These are phyloP conservation scores for Talaromyces adpressus DNA, from an alignment of 495 filamentous ascomycete genomes.

Conservation along the genomic window DNA sequence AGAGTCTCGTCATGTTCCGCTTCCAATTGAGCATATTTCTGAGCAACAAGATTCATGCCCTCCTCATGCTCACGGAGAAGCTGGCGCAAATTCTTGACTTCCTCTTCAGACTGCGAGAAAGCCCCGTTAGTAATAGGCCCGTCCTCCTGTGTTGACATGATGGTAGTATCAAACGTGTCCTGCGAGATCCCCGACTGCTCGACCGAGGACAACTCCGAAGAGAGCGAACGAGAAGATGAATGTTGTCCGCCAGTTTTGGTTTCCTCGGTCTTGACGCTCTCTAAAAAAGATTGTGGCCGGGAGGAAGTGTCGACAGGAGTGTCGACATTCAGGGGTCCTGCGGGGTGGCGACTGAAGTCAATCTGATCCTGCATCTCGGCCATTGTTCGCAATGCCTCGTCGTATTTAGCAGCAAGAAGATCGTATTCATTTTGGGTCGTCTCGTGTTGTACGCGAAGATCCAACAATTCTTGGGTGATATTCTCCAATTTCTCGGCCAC, in stretches of 20 bases:
- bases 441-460: conserved; percentile 87
- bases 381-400: conserved; percentile 75
- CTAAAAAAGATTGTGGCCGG: conserved; percentile 89
- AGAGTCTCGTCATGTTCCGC: conserved; percentile 74
- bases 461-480: conserved; percentile 86
- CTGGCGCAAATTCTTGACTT: conserved; percentile 63
- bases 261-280: conserved; percentile 67
- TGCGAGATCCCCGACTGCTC: conserved; percentile 69
- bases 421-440: conserved; percentile 74
- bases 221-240: conserved; percentile 90
- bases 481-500: conserved; percentile 90
- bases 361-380: conserved; percentile 78
- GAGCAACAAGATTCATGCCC: conserved; percentile 59
- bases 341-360: conserved; percentile 71
- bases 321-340: conserved; percentile 42
- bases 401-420: conserved; percentile 78
- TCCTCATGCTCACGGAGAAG: conserved; percentile 71
- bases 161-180: conserved; percentile 52
- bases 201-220: conserved; percentile 91
- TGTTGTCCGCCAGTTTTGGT: conserved; percentile 69
- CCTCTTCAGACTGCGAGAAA: conserved; percentile 31
- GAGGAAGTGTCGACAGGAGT: conserved; percentile 47
- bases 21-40: conserved; percentile 76
- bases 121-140: conserved; percentile 18
- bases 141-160: conserved; percentile 26